Percentiles rank a stretch among this genome's conserved stretches.
Evolutionary conservation across 495 filamentous ascomycete genomes (phyloP).

Genomic region (Tuber indicum): DNA sequence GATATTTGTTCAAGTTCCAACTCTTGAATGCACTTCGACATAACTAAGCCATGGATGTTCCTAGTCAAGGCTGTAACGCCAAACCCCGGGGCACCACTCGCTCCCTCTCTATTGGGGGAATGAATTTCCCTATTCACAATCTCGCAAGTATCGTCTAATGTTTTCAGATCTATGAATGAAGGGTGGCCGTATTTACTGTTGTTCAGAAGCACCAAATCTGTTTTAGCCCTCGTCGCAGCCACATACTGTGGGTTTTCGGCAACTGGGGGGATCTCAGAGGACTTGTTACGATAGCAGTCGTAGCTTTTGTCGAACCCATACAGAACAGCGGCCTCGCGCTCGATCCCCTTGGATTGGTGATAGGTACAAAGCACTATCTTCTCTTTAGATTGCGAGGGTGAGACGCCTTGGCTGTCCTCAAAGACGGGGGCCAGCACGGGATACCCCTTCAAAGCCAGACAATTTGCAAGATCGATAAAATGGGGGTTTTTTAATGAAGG

Average conservation of each 20-base stretch:
- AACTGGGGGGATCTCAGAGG: background rate
- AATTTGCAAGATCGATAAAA: background rate
- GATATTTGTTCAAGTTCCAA: slow-evolving; percentile 2
- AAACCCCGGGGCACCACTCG: background rate
- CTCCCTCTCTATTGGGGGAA: background rate
- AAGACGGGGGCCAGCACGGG: slow-evolving; percentile 5
- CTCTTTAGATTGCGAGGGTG: background rate
- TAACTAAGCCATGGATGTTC: background rate
- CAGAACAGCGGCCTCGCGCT: slow-evolving; percentile 15
- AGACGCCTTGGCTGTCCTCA: background rate
- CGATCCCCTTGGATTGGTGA: slow-evolving; percentile 25
- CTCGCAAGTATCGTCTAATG: slow-evolving; percentile 12
- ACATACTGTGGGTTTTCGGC: slow-evolving; percentile 13
- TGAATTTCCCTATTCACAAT: background rate
- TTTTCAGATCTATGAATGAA: slow-evolving; percentile 4
- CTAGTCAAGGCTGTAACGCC: background rate
- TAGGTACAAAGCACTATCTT: slow-evolving; percentile 14
- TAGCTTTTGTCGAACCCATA: slow-evolving; percentile 15
- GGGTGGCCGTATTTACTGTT: background rate
- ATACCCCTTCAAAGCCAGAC: background rate
- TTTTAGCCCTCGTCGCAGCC: slow-evolving; percentile 13
- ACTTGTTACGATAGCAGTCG: slow-evolving; percentile 3
- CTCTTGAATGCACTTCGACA: background rate
- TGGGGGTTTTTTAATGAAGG: background rate
- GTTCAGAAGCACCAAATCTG: slow-evolving; percentile 14